Evolutionary conservation across 345 rosid species (phyloP).

Genomic region (Gossypium herbaceum): DNA sequence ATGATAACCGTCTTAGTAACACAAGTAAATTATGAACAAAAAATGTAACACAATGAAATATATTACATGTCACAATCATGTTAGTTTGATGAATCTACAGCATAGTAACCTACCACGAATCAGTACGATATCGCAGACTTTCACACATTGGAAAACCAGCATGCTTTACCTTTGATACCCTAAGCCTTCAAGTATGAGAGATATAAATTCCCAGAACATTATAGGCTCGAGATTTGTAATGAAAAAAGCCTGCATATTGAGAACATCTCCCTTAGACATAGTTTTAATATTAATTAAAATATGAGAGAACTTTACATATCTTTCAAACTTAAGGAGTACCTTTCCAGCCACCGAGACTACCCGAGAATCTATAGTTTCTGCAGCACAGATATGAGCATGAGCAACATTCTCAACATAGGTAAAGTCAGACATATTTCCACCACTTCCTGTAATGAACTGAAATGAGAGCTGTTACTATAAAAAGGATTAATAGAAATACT

Average conservation of each 20-base stretch:
- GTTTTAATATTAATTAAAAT: neutral
- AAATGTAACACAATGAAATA: neutral
- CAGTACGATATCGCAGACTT: neutral
- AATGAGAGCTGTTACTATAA: constrained; percentile 42
- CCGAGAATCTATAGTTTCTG: constrained; percentile 64
- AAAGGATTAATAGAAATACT: neutral
- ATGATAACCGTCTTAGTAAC: neutral
- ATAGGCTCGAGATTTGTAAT: constrained; percentile 78
- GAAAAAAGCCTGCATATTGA: constrained; percentile 72
- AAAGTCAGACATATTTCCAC: constrained; percentile 85
- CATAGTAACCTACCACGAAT: neutral
- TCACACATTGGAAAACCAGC: constrained; percentile 7
- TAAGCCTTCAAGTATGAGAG: constrained; percentile 63
- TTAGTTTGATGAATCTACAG: neutral
- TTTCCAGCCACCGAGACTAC: constrained; percentile 77
- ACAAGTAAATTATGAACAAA: neutral
- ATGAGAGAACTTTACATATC: neutral
- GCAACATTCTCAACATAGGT: constrained; percentile 81
- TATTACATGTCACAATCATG: neutral
- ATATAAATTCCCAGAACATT: constrained; percentile 74
- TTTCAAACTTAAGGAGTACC: constrained; percentile 38
- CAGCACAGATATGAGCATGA: constrained; percentile 82
- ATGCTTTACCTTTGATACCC: constrained; percentile 72
- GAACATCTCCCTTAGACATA: constrained; percentile 9
- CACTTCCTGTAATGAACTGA: constrained; percentile 83